phyloP scores from a whole-genome alignment of 805 yeast genomes.

The Pichia exigua region DNA sequence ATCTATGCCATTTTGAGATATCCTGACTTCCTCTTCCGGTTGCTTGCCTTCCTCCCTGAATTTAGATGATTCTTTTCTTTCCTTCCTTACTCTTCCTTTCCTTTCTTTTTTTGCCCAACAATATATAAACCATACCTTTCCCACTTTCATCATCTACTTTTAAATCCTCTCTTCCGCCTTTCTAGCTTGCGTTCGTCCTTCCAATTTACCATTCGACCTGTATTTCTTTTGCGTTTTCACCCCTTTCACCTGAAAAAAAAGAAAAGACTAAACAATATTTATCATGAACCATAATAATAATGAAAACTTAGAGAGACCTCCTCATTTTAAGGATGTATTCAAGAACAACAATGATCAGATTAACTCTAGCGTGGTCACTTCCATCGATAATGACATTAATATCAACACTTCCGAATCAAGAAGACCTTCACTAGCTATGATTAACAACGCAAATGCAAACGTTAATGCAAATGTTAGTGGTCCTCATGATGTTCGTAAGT shows the following conservation, averaged over 20 bases:
- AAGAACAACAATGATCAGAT: slow-evolving; percentile 11
- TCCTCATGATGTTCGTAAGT: slow-evolving; percentile 3
- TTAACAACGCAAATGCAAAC: neutral
- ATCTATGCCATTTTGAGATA: neutral
- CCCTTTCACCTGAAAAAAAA: neutral
- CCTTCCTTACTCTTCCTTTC: neutral
- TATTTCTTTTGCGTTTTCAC: neutral
- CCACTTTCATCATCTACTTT: neutral
- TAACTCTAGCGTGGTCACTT: slow-evolving; percentile 13
- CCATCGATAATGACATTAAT: neutral
- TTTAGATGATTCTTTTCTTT: neutral
- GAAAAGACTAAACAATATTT: neutral
- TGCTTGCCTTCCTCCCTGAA: neutral
- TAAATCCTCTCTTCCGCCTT: neutral
- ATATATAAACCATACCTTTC: neutral
- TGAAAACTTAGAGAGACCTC: slow-evolving; percentile 21
- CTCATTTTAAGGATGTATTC: slow-evolving; percentile 29
- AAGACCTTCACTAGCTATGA: slow-evolving; percentile 21
- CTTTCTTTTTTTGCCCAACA: neutral
- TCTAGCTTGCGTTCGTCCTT: neutral
- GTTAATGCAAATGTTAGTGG: neutral
- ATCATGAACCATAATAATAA: slow-evolving; percentile 26
- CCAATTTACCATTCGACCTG: neutral
- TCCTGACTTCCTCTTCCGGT: neutral
- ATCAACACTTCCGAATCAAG: slow-evolving; percentile 15